Percentiles rank a stretch among this genome's conserved stretches.
Conservation (phyloP, 2,329 filamentous ascomycete genomes). For the Xylariaceae sp. region DNA sequence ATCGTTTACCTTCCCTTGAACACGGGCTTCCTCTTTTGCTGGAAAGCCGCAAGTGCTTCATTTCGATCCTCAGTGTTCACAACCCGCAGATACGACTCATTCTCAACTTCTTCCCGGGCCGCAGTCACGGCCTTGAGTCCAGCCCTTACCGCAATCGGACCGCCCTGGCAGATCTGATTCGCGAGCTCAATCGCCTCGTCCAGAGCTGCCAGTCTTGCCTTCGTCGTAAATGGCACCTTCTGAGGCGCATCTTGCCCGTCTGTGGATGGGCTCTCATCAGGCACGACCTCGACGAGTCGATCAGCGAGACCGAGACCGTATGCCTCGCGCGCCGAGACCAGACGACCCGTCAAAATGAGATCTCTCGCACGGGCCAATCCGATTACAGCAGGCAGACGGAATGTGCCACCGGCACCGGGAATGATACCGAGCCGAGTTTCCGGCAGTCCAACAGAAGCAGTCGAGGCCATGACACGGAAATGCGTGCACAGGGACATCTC, state of each 20-base stretch:
- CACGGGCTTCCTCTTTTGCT: conserved; percentile 55
- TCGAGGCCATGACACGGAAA: conserved; percentile 79
- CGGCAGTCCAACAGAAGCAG: conserved; percentile 69
- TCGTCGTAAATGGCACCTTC: conserved; percentile 42
- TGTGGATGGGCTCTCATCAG: conserved; percentile 36
- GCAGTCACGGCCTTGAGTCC: conserved; percentile 72
- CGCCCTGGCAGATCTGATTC: conserved; percentile 81
- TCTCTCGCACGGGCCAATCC: conserved; percentile 80
- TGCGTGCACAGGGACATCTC: conserved; percentile 87
- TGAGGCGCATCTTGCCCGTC: conserved; percentile 41
- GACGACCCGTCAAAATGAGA: conserved; percentile 82
- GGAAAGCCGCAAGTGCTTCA: conserved; percentile 83
- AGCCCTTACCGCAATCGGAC: conserved; percentile 74
- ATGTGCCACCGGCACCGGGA: conserved; percentile 88
- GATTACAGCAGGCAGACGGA: conserved; percentile 76
- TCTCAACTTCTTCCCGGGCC: conserved; percentile 73
- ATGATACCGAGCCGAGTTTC: conserved; percentile 93
- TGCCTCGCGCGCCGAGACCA: conserved; percentile 76
- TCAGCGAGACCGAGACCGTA: conserved; percentile 90
- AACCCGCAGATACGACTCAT: conserved; percentile 78
- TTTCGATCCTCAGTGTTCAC: conserved; percentile 78
- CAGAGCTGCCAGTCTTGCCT: conserved; percentile 63
- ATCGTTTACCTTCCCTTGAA: conserved; percentile 48
- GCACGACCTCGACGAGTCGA: conserved; percentile 74
- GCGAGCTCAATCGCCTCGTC: conserved; percentile 74